Base-by-base conservation (phyloP, 768 basidiomycete genomes). In the Candolleomyces aberdarensis region DNA sequence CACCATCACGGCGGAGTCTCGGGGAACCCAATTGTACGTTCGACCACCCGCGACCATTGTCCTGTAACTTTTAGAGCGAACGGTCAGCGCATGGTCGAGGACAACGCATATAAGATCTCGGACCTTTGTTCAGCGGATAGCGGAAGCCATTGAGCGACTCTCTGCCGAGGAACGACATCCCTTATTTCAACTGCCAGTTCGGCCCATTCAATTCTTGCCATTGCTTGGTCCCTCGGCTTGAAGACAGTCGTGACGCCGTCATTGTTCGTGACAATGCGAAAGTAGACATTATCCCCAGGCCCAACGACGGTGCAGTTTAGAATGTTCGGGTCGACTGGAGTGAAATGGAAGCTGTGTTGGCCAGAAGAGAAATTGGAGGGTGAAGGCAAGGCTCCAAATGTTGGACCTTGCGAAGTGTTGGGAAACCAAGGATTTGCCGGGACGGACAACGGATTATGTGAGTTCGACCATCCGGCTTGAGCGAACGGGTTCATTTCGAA, bases 301-400 rank as follows among this genome's bases (percentile, higher is more conserved):
- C 82, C 82, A 44, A 77, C 59, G 44, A 84, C 75, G 15, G 64
- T 71, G 62, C 76, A 81, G 66, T 82, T 75, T 19, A 80, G 68
- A 15, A 83, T 69, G 26, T 76, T 76, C 3, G 75, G 73, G 56
- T 72, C 77, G 62, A 78, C 70, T 29, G 76, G 69, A n/a, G 73
- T 61, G 36, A 72, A 71, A 0, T 65, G 61, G 19, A 71, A 70
- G 6, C 60, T 63, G 3, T 67, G 59, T 17, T 60, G 48, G 0
- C 61, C 20, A 11, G 39, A n/a, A 11, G 14, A 19, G 10, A 48
- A 31, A 26, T 52, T 39, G 29, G 43, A 43, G 0, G 59, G 52
- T n/a, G 36, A 36, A 7, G 62, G 54, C n/a, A 73, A 65, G 8
- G 69, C 72, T 1, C 72, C 72, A 51, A 58, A 69, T 3, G 70